A percentile compares a stretch with the other conserved stretches of the same genome.
phyloP scores from a whole-genome alignment of 441 rosid genomes.

The Pelargonium myrrhifolium region DNA sequence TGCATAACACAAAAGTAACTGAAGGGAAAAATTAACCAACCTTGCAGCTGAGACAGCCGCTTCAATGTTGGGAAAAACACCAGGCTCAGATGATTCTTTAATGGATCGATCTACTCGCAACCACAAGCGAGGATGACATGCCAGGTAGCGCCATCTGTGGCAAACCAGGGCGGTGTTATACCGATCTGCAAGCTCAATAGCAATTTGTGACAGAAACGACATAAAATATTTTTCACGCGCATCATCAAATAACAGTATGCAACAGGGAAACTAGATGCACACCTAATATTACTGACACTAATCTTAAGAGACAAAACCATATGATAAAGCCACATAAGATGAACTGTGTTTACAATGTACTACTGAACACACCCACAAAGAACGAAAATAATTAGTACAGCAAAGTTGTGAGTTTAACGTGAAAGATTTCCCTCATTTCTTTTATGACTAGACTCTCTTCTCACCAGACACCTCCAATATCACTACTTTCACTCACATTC shows the following conservation, averaged over 20 bases:
- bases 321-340: background rate
- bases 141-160: slow-evolving; percentile 95
- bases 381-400: too few species aligned
- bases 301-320: background rate
- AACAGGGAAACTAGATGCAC: background rate
- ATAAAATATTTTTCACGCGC: slow-evolving; percentile 10
- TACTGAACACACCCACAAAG: too few species aligned
- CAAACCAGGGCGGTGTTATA: slow-evolving; percentile 99
- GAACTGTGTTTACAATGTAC: background rate
- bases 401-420: too few species aligned
- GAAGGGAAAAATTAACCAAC: slow-evolving; percentile 33
- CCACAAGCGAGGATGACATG: slow-evolving; percentile 96
- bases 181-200: slow-evolving; percentile 66
- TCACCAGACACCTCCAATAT: background rate
- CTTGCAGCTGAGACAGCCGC: slow-evolving; percentile 89
- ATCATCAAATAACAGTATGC: background rate
- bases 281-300: background rate
- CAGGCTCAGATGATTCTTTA: slow-evolving; percentile 50
- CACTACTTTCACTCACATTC: background rate
- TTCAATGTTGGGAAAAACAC: slow-evolving; percentile 67
- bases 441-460: too few species aligned
- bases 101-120: slow-evolving; percentile 70
- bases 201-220: slow-evolving; percentile 32
- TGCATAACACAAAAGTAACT: slow-evolving; percentile 3
- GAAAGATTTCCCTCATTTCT: too few species aligned